Conservation (phyloP, 768 basidiomycete species). For the Lentinula lateritia region DNA sequence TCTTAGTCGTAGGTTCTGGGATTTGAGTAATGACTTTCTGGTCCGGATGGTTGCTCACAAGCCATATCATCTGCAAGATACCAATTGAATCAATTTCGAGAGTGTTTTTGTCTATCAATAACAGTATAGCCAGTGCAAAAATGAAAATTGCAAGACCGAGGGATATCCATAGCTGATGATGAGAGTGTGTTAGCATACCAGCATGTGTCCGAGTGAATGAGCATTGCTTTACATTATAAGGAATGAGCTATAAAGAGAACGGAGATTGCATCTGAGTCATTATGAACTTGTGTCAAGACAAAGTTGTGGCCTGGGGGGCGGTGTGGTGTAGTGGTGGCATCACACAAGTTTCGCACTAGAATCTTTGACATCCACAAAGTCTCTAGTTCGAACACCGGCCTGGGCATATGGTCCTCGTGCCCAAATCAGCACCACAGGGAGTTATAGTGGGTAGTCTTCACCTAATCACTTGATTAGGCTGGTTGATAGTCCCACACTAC, state of each 20-base stretch:
- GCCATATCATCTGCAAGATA: conserved; percentile 6
- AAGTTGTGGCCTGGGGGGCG: background rate
- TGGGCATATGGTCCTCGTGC: no score
- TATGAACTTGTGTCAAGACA: no score
- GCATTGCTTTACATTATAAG: background rate
- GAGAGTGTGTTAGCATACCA: background rate
- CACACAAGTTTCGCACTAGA: no score
- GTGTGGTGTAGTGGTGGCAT: no score
- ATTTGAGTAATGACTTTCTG: background rate
- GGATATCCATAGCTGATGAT: background rate
- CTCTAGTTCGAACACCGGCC: no score
- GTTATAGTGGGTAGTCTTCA: no score
- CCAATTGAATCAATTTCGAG: background rate
- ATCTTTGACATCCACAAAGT: no score
- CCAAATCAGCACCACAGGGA: no score
- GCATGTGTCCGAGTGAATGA: background rate
- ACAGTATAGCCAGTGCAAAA: background rate
- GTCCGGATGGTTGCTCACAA: background rate
- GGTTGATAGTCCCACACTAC: no score
- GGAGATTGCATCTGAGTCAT: no score
- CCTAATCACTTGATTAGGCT: no score
- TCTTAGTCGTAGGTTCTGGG: background rate
- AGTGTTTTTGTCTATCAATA: background rate
- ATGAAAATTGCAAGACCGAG: background rate
- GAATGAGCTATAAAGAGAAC: background rate